phyloP scores from a whole-genome alignment of 177 flowering plant genomes.

The Telopea speciosissima region DNA sequence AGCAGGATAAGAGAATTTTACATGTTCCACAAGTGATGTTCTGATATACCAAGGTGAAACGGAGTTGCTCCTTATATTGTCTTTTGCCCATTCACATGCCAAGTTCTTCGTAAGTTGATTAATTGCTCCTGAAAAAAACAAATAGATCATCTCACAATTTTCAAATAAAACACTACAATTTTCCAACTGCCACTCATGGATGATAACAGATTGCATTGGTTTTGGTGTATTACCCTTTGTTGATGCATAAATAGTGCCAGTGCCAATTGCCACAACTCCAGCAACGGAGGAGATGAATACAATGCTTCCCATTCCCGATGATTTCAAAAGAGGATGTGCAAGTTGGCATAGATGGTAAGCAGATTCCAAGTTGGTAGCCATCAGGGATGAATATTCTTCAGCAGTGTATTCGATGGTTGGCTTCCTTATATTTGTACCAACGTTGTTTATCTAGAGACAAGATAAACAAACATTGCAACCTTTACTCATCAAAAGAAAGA shows the following conservation, averaged over 20 bases:
- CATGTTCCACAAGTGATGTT: conserved; percentile 47
- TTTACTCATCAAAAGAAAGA: too few relatives aligned
- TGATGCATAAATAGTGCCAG: conserved; percentile 30
- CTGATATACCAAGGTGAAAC: conserved; percentile 63
- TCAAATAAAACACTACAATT: background rate
- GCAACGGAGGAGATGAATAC: conserved; percentile 53
- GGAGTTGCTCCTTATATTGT: conserved; percentile 50
- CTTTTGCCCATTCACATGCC: conserved; percentile 81
- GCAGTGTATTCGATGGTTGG: conserved; percentile 36
- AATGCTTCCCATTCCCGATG: conserved; percentile 45
- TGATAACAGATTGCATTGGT: background rate
- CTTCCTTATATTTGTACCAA: conserved; percentile 33
- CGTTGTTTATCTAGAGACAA: conserved; percentile 48
- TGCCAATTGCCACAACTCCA: conserved; percentile 24
- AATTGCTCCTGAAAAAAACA: conserved; percentile 40
- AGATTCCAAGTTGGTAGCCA: conserved; percentile 52
- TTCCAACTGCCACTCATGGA: background rate
- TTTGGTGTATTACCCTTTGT: conserved; percentile 37
- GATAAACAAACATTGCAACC: background rate
- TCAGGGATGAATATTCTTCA: conserved; percentile 36
- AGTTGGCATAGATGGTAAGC: conserved; percentile 51
- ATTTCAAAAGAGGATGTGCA: conserved; percentile 57
- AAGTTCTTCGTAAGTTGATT: conserved; percentile 52
- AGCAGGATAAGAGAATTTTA: conserved; percentile 16
- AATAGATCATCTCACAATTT: background rate